Percentiles rank a stretch among this genome's conserved stretches.
These are phyloP conservation scores for Berkeleyomyces basicola DNA, from an alignment of 2,329 filamentous ascomycete genomes.

Conservation along the genomic window DNA sequence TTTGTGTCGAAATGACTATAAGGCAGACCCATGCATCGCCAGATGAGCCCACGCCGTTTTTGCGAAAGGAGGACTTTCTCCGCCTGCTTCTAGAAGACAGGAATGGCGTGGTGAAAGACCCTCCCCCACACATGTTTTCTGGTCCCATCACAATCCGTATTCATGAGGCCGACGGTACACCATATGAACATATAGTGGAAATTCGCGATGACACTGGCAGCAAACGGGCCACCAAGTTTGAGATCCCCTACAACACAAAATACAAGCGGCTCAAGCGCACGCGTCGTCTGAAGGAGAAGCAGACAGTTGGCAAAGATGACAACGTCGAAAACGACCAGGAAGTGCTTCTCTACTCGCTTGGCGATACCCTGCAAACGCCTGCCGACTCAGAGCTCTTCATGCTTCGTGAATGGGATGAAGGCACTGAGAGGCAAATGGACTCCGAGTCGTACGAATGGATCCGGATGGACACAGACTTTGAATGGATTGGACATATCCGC, in stretches of 20 bases:
- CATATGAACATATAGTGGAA: slow-evolving; percentile 94
- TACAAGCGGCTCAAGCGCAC: slow-evolving; percentile 94
- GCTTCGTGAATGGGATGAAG: slow-evolving; percentile 73
- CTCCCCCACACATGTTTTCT: slow-evolving; percentile 67
- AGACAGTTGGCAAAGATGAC: slow-evolving; percentile 23
- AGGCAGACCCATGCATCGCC: slow-evolving; percentile 45
- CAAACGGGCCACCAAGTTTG: slow-evolving; percentile 55
- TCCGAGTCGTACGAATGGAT: slow-evolving; percentile 98
- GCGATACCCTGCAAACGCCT: slow-evolving; percentile 70
- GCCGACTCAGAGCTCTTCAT: slow-evolving; percentile 75
- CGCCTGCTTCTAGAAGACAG: slow-evolving; percentile 69
- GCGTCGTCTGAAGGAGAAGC: slow-evolving; percentile 63
- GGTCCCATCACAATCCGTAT: slow-evolving; percentile 96
- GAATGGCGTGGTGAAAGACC: slow-evolving; percentile 49
- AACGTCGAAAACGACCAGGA: slow-evolving; percentile 23
- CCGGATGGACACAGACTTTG: slow-evolving; percentile 91
- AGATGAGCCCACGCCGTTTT: slow-evolving; percentile 27
- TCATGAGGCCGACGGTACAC: slow-evolving; percentile 93
- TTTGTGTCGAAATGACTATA: slow-evolving; percentile 85
- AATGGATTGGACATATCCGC: slow-evolving; percentile 83
- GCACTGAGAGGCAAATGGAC: slow-evolving; percentile 82
- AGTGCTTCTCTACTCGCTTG: slow-evolving; percentile 70
- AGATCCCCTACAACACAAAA: slow-evolving; percentile 97
- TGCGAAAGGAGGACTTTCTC: slow-evolving; percentile 59
- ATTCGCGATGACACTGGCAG: slow-evolving; percentile 66